Percentiles rank a stretch among this genome's conserved stretches.
phyloP scores from a whole-genome alignment of 2,329 filamentous ascomycete genomes.

The Neopestalotiopsis sp. region DNA sequence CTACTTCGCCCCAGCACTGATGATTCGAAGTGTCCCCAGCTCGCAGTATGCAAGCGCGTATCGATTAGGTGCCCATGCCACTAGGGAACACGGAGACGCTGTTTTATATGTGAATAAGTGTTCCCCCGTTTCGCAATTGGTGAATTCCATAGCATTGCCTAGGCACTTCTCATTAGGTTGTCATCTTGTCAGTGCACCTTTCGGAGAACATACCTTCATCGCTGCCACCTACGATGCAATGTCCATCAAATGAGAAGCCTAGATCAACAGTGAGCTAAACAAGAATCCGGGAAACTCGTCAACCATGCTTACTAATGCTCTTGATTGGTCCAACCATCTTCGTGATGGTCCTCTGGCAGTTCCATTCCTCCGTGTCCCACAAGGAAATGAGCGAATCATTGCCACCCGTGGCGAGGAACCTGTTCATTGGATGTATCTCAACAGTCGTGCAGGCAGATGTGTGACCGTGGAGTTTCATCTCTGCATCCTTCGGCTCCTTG shows the following conservation, averaged over 20 bases:
- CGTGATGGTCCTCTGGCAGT: slow-evolving; percentile 73
- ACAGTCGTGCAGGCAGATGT: slow-evolving; percentile 73
- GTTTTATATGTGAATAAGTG: slow-evolving; percentile 75
- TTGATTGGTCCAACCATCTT: slow-evolving; percentile 72
- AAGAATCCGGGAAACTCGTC: not conserved
- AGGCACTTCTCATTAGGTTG: slow-evolving; percentile 29
- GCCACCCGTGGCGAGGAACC: slow-evolving; percentile 76
- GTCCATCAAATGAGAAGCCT: slow-evolving; percentile 80
- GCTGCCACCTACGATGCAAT: slow-evolving; percentile 74
- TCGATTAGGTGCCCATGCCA: slow-evolving; percentile 77
- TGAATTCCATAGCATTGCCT: slow-evolving; percentile 67
- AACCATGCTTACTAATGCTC: slow-evolving; percentile 61
- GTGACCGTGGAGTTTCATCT: slow-evolving; percentile 72
- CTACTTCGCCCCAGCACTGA: slow-evolving; percentile 56
- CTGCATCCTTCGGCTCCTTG: slow-evolving; percentile 46
- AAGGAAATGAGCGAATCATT: slow-evolving; percentile 77
- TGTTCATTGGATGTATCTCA: slow-evolving; percentile 72
- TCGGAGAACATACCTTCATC: slow-evolving; percentile 62
- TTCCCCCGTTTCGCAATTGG: slow-evolving; percentile 76
- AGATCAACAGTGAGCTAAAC: slow-evolving; percentile 29
- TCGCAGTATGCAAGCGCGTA: slow-evolving; percentile 80
- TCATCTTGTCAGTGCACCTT: not conserved
- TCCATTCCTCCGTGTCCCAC: slow-evolving; percentile 81
- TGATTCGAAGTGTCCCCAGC: slow-evolving; percentile 69
- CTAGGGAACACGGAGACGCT: slow-evolving; percentile 64